Evolutionary conservation across 2,329 filamentous ascomycete species (phyloP).

Genomic region (Blastomyces gilchristii): DNA sequence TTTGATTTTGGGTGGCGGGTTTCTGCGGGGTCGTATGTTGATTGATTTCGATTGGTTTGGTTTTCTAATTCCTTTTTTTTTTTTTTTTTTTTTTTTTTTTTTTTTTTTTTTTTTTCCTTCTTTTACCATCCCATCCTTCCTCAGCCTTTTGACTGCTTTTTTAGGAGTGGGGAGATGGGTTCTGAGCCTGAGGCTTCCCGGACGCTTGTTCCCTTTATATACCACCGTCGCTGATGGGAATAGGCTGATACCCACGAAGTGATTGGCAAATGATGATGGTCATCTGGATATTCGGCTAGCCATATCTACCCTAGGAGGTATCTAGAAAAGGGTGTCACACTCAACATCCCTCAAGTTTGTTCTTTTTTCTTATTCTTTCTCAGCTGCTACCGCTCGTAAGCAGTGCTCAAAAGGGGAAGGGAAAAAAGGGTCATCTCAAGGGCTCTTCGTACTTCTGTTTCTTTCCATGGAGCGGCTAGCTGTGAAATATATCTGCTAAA

Average conservation of each 20-base stretch:
- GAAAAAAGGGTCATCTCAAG: background rate
- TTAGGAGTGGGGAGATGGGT: too few species aligned
- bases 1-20: slow-evolving; percentile 47
- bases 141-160: background rate
- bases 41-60: background rate
- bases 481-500: background rate
- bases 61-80: background rate
- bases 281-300: background rate
- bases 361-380: background rate
- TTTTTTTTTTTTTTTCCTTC: background rate
- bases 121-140: background rate
- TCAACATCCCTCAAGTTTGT: background rate
- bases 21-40: slow-evolving; percentile 24
- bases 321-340: background rate
- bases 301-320: background rate
- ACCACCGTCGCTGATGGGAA: background rate
- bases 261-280: background rate
- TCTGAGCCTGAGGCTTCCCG: too few species aligned
- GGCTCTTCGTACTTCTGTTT: background rate
- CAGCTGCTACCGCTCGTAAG: background rate
- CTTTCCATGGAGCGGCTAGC: background rate
- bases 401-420: background rate
- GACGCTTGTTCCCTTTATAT: background rate
- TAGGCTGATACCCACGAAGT: background rate
- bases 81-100: background rate